Evolutionary conservation across 257 asterid species (phyloP).

Genomic region (Cynanchum wilfordii): DNA sequence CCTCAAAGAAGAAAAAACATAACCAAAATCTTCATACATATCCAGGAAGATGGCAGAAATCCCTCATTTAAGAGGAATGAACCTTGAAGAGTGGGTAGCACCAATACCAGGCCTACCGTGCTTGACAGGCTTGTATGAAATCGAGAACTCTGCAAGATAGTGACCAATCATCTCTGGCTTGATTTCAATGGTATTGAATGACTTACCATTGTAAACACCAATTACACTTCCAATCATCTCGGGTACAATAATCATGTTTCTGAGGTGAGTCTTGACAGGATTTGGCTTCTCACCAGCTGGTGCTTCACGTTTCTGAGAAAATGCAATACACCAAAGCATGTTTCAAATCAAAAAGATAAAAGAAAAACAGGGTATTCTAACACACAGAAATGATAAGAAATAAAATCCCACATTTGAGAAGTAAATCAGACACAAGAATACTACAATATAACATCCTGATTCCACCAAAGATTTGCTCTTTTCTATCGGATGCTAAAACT

Average conservation of each 20-base stretch:
- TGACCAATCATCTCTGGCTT: constrained; percentile 87
- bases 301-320: constrained; percentile 67
- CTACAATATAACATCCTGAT: not conserved
- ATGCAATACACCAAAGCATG: not conserved
- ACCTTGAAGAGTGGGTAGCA: constrained; percentile 92
- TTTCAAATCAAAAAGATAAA: not conserved
- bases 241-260: constrained; percentile 82
- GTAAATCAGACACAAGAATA: not conserved
- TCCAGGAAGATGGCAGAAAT: not conserved
- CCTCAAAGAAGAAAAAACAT: not conserved
- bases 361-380: not conserved
- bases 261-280: constrained; percentile 63
- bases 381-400: not conserved
- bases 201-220: constrained; percentile 79
- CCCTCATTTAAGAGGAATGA: constrained; percentile 73
- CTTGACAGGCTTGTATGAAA: constrained; percentile 81
- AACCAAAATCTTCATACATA: constrained; percentile 11
- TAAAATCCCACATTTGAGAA: not conserved
- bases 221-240: constrained; percentile 88
- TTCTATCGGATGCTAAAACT: not conserved
- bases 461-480: not conserved
- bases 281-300: constrained; percentile 81
- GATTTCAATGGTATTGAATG: constrained; percentile 75
- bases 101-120: constrained; percentile 95
- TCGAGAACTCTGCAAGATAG: constrained; percentile 80